Base-by-base conservation (phyloP, 352 stramenopile genomes). In the Peronospora farinosa region DNA sequence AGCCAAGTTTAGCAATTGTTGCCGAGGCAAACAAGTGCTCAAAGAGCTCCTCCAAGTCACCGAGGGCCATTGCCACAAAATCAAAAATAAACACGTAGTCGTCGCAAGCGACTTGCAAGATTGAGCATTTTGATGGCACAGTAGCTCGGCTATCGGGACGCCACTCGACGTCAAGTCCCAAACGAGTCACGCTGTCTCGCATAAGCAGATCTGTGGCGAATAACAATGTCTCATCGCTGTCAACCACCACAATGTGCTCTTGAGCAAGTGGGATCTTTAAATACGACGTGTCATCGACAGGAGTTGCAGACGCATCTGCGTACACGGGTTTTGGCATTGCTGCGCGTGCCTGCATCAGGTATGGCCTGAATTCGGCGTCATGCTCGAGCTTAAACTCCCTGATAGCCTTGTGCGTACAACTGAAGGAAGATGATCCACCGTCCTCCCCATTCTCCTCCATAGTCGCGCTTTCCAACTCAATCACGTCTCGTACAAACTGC, bases 91-190 rank as follows among this genome's bases (percentile, higher is more conserved):
- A 87, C 13, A 80, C 70, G 39, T 82, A 71, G 17, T 65, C 63
- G n/a, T 72, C 63, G 30, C 75, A 89, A 21, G 78, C 75, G 38
- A 87, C 62, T 45, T 87, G 75, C 30, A 89, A 63, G 31, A 87
- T 69, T 0, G 78, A 78, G 48, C 74, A 86, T 35, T 77, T 78
- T 5, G 78, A 86, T 39, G 80, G 74, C 16, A 65, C 49, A 15
- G 64, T 49, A 2, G 62, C 68, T 40, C 57, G 52, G 5, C 54
- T 56, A 45, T 89, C 78, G 2, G 75, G 75, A 5, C 75, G 71
- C 78, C 78, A 89, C 45, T 89, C 78, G 10, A 71, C 75, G 25
- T 89, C 78, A n/a, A 86, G 71, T 13, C 71, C 75, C 1, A 89
- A 41, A 10, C 62, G 61, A 17, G 39, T 53, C 5, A 85, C 58